Conservation (phyloP, 129 eudicot species). For the Rutidosis leptorrhynchoides region DNA sequence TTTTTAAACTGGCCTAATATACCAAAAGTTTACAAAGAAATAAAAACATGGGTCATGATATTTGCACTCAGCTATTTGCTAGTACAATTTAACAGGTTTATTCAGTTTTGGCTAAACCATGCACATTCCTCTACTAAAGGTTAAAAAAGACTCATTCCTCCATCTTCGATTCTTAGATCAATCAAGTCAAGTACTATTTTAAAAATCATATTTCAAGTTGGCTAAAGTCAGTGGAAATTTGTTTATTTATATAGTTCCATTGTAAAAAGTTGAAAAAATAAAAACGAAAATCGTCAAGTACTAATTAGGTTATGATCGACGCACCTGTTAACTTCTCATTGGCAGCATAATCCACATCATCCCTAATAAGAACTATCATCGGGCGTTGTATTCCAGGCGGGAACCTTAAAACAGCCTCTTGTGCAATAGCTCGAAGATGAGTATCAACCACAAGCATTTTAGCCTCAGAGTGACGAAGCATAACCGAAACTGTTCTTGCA, state of each 20-base stretch:
- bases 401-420: conserved; percentile 17
- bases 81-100: no score
- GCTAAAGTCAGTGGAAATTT: no score
- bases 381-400: conserved; percentile 31
- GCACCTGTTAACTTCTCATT: conserved; percentile 7
- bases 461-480: conserved; percentile 31
- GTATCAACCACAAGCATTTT: conserved; percentile 31
- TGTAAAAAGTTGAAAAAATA: no score
- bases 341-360: neutral
- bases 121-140: neutral
- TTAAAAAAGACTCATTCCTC: no score
- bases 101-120: no score
- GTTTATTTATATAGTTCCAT: no score
- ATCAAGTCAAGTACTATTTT: no score
- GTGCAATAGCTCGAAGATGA: conserved; percentile 24
- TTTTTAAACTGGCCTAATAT: no score
- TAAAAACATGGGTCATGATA: neutral
- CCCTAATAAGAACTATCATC: conserved; percentile 25
- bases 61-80: neutral
- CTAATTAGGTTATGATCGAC: neutral
- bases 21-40: neutral
- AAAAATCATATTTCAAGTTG: no score
- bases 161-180: no score
- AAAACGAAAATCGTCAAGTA: no score
- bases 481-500: conserved; percentile 28